A percentile compares a stretch with the other conserved stretches of the same genome.
Evolutionary conservation across 2,329 filamentous ascomycete species (phyloP).

Genomic region (Pestalotiopsis sp.): DNA sequence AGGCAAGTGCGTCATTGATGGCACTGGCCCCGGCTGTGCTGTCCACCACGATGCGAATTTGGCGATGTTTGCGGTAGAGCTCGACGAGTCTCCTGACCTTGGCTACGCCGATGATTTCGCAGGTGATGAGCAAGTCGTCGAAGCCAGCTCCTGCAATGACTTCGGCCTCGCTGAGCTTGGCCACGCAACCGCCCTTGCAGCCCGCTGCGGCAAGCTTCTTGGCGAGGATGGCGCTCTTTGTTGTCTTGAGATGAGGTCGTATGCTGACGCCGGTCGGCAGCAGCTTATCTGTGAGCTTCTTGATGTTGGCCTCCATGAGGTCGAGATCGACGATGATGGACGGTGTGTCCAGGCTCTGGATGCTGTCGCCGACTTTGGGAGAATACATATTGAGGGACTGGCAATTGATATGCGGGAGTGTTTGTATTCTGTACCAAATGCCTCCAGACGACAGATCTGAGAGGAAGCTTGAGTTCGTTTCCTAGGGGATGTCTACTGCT

Average conservation of each 20-base stretch:
- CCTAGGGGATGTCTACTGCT: neutral
- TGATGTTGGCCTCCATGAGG: constrained; percentile 52
- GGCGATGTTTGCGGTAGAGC: constrained; percentile 38
- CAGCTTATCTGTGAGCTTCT: constrained; percentile 45
- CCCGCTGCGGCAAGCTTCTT: constrained; percentile 44
- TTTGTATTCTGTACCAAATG: neutral
- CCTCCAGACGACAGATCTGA: neutral
- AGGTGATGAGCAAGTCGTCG: constrained; percentile 52
- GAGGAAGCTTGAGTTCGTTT: neutral
- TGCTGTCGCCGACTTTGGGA: constrained; percentile 42
- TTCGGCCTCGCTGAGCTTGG: constrained; percentile 51
- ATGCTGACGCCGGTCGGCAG: constrained; percentile 46
- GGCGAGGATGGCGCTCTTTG: constrained; percentile 49
- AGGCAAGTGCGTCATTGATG: constrained; percentile 43
- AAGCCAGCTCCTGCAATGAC: constrained; percentile 44
- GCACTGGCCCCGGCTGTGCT: constrained; percentile 44
- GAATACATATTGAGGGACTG: constrained; percentile 31
- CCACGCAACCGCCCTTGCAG: constrained; percentile 52
- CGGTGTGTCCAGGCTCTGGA: constrained; percentile 52
- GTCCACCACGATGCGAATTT: constrained; percentile 49
- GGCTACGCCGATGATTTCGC: constrained; percentile 47
- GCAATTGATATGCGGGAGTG: neutral
- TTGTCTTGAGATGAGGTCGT: constrained; percentile 56
- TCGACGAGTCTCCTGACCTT: constrained; percentile 49
- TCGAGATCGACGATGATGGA: constrained; percentile 58